Percentiles rank a stretch among this genome's conserved stretches.
Evolutionary conservation across 108 stramenopile species (phyloP).

Genomic region (Discostella pseudostelligera): DNA sequence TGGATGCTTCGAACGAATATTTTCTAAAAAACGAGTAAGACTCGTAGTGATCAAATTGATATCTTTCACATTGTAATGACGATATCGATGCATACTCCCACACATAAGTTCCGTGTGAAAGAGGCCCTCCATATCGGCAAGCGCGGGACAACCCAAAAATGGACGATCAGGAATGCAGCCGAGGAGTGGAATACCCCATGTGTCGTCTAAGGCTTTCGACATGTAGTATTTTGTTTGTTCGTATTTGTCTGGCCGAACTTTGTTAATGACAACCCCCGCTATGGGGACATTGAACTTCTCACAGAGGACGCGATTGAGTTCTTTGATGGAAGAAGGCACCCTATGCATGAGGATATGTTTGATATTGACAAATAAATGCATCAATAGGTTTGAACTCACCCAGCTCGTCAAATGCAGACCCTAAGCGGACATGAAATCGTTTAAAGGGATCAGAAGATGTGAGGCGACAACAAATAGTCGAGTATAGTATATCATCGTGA

Average conservation of each 20-base stretch:
- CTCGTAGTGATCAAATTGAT: conserved; percentile 89
- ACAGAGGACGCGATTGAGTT: conserved; percentile 89
- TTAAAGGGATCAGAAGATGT: neutral
- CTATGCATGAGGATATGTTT: neutral
- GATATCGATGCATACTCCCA: conserved; percentile 70
- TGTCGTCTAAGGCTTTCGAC: conserved; percentile 63
- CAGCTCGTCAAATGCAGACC: conserved; percentile 93
- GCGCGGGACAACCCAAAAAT: conserved; percentile 87
- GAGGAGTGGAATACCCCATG: conserved; percentile 88
- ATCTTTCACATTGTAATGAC: conserved; percentile 84
- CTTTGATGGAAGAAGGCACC: conserved; percentile 13
- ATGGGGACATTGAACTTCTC: conserved; percentile 82
- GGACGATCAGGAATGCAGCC: conserved; percentile 91
- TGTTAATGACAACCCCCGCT: conserved; percentile 94
- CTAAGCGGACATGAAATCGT: conserved; percentile 9
- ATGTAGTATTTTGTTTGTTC: conserved; percentile 88
- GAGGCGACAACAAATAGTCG: neutral
- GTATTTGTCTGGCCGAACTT: conserved; percentile 90
- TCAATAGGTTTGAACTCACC: conserved; percentile 21
- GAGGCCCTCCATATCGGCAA: conserved; percentile 87
- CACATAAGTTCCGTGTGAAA: conserved; percentile 73
- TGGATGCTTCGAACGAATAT: conserved; percentile 68
- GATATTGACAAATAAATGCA: neutral
- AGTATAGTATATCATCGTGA: neutral
- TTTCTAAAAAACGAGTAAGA: conserved; percentile 84